Evolutionary conservation across 768 basidiomycete species (phyloP).

Genomic region (Boletus barrowsii): DNA sequence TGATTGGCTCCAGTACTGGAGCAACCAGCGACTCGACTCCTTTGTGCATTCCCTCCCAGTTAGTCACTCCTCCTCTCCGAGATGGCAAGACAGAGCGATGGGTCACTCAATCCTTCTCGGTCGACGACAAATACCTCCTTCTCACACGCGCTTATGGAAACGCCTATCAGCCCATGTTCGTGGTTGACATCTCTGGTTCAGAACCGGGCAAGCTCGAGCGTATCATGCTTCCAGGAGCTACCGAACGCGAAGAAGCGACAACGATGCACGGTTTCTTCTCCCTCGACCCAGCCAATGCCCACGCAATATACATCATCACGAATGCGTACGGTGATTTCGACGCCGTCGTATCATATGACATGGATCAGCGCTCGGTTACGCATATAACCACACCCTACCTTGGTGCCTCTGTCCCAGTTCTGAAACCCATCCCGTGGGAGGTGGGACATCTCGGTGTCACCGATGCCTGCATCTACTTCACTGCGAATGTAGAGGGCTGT

Average conservation of each 20-base stretch:
- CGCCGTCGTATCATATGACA: conserved; percentile 36
- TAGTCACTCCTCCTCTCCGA: conserved; percentile 32
- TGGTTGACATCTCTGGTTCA: conserved; percentile 34
- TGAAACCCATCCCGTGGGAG: conserved; percentile 37
- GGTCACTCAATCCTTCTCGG: conserved; percentile 32
- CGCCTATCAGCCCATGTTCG: conserved; percentile 28
- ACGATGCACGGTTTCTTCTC: conserved; percentile 28
- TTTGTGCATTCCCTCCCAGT: conserved; percentile 32
- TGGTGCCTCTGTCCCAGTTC: conserved; percentile 24
- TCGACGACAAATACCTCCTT: conserved; percentile 38
- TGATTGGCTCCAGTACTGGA: conserved; percentile 32
- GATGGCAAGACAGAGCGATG: conserved; percentile 34
- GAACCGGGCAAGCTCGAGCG: conserved; percentile 23
- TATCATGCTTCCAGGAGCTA: conserved; percentile 34
- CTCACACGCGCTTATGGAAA: conserved; percentile 30
- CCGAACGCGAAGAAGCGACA: conserved; percentile 31
- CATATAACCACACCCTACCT: conserved; percentile 39
- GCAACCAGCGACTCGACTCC: conserved; percentile 26
- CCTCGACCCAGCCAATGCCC: conserved; percentile 26
- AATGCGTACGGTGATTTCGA: conserved; percentile 39
- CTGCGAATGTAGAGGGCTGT: conserved; percentile 41
- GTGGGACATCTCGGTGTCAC: conserved; percentile 27
- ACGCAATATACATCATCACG: conserved; percentile 34
- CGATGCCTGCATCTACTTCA: conserved; percentile 30
- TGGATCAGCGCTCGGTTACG: conserved; percentile 25